A percentile compares a stretch with the other conserved stretches of the same genome.
phyloP scores from a whole-genome alignment of 179 eudicot genomes.

The Vitellaria paradoxa region DNA sequence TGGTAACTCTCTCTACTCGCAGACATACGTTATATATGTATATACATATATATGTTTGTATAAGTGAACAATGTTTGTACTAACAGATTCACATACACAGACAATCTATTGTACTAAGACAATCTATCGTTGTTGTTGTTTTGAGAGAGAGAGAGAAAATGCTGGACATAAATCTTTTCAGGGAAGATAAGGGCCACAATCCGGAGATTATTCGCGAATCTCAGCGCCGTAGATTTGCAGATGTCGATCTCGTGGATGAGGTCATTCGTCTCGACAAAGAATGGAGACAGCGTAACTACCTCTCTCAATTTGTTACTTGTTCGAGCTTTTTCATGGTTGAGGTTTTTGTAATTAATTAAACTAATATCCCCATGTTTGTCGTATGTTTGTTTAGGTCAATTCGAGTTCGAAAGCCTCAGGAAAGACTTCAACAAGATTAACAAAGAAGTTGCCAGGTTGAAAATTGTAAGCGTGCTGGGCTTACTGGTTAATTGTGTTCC shows the following conservation, averaged over 20 bases:
- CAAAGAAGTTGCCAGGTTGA: conserved; percentile 61
- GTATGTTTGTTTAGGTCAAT: conserved; percentile 46
- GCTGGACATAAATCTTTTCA: conserved; percentile 79
- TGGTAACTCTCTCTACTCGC: too few species aligned
- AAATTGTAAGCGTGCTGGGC: conserved; percentile 47
- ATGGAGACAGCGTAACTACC: conserved; percentile 60
- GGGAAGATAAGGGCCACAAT: conserved; percentile 71
- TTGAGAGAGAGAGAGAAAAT: conserved; percentile 24
- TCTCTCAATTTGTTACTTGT: background rate
- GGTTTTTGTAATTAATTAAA: background rate
- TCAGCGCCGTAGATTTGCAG: conserved; percentile 69
- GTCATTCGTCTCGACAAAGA: conserved; percentile 59
- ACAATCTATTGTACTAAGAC: too few species aligned
- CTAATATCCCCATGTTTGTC: too few species aligned
- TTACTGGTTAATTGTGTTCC: background rate
- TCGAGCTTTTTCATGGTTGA: background rate
- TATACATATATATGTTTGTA: too few species aligned
- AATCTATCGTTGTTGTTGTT: background rate
- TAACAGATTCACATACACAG: too few species aligned
- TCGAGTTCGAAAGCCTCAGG: conserved; percentile 68
- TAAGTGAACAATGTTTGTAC: too few species aligned
- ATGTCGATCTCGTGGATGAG: conserved; percentile 63
- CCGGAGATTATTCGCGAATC: conserved; percentile 78
- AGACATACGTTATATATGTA: too few species aligned
- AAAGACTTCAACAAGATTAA: conserved; percentile 64